Percentiles rank a stretch among this genome's conserved stretches.
Conservation (phyloP, 345 rosid species). For the Eutrema heterophyllum region DNA sequence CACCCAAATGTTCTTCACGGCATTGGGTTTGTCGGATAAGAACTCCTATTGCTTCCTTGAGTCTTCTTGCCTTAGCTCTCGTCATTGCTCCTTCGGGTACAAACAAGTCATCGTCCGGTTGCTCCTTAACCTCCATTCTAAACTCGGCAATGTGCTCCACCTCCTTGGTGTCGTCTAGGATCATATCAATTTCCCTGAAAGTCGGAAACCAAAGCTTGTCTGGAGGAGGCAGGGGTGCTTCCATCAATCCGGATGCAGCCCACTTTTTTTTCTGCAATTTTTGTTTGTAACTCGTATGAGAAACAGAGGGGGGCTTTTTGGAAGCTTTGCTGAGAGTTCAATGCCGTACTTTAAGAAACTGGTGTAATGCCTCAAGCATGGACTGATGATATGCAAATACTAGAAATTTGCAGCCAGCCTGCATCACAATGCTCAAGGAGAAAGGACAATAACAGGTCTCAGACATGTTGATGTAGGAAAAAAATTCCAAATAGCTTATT, state of each 20-base stretch:
- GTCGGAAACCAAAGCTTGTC: conserved; percentile 78
- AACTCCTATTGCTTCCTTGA: no score
- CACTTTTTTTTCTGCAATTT: conserved; percentile 79
- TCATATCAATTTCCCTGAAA: no score
- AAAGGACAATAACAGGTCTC: conserved; percentile 9
- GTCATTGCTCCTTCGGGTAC: no score
- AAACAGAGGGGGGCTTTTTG: neutral
- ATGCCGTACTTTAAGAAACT: conserved; percentile 69
- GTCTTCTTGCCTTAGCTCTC: no score
- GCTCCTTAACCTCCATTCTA: no score
- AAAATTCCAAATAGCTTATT: neutral
- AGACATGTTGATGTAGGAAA: neutral
- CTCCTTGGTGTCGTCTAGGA: no score
- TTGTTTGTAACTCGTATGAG: conserved; percentile 13
- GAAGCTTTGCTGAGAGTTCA: conserved; percentile 12
- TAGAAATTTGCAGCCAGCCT: conserved; percentile 97
- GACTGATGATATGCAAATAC: conserved; percentile 87
- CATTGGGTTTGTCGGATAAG: no score
- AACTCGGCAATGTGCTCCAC: no score
- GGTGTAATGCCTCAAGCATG: conserved; percentile 78
- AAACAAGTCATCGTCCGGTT: no score
- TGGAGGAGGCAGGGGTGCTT: conserved; percentile 59
- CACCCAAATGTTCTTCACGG: no score
- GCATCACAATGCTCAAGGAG: conserved; percentile 26
- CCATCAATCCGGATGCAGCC: conserved; percentile 91